Percentiles rank a stretch among this genome's conserved stretches.
Conservation (phyloP, 129 eudicot species). For the Artemisia argyi region DNA sequence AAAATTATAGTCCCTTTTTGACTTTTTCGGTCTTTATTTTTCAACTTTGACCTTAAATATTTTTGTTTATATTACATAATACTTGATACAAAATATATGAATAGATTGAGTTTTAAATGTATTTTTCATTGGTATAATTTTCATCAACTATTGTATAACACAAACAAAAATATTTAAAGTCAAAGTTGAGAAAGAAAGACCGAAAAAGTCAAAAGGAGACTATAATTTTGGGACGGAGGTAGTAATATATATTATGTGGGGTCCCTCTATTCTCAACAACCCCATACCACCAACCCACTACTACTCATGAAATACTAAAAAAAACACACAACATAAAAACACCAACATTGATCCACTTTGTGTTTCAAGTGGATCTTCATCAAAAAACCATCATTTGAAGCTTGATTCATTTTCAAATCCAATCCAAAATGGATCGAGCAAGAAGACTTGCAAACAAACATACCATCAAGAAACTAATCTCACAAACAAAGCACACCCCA, state of each 20-base stretch:
- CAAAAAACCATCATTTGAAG: background rate
- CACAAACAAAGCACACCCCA: constrained; percentile 53
- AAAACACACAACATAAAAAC: constrained; percentile 19
- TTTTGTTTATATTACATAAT: no score
- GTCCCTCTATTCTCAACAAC: constrained; percentile 33
- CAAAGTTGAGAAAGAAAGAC: no score
- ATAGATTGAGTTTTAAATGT: no score
- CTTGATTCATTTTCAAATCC: background rate
- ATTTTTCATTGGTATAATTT: no score
- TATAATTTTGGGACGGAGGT: no score
- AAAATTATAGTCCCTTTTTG: no score
- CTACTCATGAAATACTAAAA: constrained; percentile 16
- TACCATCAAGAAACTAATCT: constrained; percentile 51
- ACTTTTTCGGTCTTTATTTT: no score
- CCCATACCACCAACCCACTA: constrained; percentile 55
- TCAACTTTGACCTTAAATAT: no score
- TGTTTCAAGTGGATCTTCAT: background rate
- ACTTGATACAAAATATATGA: no score
- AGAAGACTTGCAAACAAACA: constrained; percentile 65
- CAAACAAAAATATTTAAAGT: no score
- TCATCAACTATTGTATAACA: no score
- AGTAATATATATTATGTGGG: background rate
- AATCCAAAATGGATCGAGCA: constrained; percentile 73
- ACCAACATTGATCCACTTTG: constrained; percentile 5
- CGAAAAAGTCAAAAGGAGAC: no score